Evolutionary conservation across 2,329 filamentous ascomycete genomes (phyloP).

Genomic region (Ophiostoma sp.): DNA sequence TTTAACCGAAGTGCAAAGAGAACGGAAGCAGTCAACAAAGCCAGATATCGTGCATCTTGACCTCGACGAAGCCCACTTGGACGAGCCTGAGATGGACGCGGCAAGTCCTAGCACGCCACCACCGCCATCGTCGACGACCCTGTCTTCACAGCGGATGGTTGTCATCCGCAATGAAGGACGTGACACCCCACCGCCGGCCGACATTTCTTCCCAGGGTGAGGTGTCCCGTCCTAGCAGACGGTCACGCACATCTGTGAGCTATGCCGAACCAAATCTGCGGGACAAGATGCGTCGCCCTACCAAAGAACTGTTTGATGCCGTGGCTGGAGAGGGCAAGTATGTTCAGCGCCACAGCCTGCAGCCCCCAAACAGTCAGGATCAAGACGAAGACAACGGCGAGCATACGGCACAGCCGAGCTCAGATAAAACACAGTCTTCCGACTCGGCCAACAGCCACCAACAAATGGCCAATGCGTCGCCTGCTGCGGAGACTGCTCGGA

Average conservation of each 20-base stretch:
- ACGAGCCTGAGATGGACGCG: slow-evolving; percentile 6
- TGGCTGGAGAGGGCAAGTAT: slow-evolving; percentile 57
- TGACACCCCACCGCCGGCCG: slow-evolving; percentile 56
- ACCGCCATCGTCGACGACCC: neutral
- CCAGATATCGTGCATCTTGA: neutral
- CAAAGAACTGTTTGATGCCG: slow-evolving; percentile 69
- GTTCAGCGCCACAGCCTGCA: slow-evolving; percentile 30
- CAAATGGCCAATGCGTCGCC: neutral
- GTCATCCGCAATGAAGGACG: slow-evolving; percentile 31
- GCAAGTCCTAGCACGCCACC: slow-evolving; percentile 23
- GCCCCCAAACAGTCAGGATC: slow-evolving; percentile 16
- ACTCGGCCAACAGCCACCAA: neutral
- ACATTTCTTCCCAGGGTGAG: slow-evolving; percentile 52
- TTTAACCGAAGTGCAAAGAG: neutral
- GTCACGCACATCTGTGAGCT: slow-evolving; percentile 64
- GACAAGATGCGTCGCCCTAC: slow-evolving; percentile 80
- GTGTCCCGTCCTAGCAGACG: slow-evolving; percentile 61
- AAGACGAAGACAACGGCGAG: slow-evolving; percentile 3
- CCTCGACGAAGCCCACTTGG: neutral
- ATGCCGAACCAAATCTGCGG: slow-evolving; percentile 73
- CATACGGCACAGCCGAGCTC: neutral
- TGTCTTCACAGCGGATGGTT: slow-evolving; percentile 37
- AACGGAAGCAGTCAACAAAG: neutral
- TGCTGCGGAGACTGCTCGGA: neutral
- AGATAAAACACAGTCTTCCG: neutral